Percentiles rank a stretch among this genome's conserved stretches.
phyloP scores from a whole-genome alignment of 257 asterid species.

The Nicotiana tomentosiformis region DNA sequence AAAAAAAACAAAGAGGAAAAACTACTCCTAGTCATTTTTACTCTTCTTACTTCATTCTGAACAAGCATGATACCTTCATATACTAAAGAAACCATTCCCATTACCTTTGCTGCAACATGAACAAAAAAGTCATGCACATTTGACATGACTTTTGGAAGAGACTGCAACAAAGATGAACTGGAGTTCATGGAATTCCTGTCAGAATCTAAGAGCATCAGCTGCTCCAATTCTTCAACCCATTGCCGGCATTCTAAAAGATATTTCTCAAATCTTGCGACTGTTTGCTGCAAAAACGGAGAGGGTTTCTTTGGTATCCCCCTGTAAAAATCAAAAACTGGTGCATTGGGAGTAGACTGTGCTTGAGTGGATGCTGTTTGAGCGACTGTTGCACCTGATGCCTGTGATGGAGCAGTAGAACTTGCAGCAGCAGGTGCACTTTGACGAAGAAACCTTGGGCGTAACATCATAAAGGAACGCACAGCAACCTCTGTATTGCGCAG shows the following conservation, averaged over 20 bases:
- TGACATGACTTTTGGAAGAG: constrained; percentile 87
- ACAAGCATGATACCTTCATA: background rate
- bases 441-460: constrained; percentile 79
- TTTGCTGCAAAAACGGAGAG: constrained; percentile 82
- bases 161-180: constrained; percentile 67
- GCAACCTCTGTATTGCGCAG: constrained; percentile 86
- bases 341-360: constrained; percentile 48
- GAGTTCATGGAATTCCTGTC: constrained; percentile 48
- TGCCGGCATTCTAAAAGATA: constrained; percentile 76
- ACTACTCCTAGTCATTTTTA: background rate
- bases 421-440: constrained; percentile 45
- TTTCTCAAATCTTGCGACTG: constrained; percentile 89
- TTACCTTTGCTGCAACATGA: constrained; percentile 98
- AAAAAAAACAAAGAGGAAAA: background rate
- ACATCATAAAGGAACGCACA: constrained; percentile 88
- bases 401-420: constrained; percentile 50
- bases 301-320: constrained; percentile 92
- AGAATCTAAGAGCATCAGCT: constrained; percentile 60
- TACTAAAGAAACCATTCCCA: background rate
- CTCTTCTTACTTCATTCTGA: background rate
- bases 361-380: constrained; percentile 53
- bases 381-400: constrained; percentile 49
- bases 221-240: constrained; percentile 96
- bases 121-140: constrained; percentile 93
- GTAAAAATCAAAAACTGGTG: constrained; percentile 75